phyloP scores from a whole-genome alignment of 805 yeast genomes.

The Pichia deserticola region DNA sequence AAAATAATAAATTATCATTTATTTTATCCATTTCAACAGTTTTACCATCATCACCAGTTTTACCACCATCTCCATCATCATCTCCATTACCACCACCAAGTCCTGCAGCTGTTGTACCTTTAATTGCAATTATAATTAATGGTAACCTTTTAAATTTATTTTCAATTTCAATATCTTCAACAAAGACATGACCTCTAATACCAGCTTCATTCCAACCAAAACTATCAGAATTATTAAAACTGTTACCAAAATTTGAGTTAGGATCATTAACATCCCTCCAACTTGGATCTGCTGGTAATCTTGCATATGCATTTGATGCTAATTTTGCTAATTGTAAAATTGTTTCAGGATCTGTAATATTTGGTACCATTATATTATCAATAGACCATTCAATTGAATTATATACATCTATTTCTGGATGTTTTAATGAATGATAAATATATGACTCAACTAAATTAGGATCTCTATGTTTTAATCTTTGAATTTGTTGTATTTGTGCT shows the following conservation, averaged over 20 bases:
- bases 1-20: slow-evolving; percentile 83
- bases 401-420: slow-evolving; percentile 27
- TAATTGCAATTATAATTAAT: slow-evolving; percentile 65
- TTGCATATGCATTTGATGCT: slow-evolving; percentile 88
- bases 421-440: slow-evolving; percentile 44
- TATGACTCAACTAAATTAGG: slow-evolving; percentile 66
- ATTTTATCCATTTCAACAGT: slow-evolving; percentile 75
- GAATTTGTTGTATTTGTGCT: slow-evolving; percentile 11
- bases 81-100: slow-evolving; percentile 41
- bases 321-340: slow-evolving; percentile 70
- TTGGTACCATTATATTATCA: slow-evolving; percentile 54
- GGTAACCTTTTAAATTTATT: slow-evolving; percentile 30
- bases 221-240: slow-evolving; percentile 46
- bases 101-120: slow-evolving; percentile 88
- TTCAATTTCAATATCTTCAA: slow-evolving; percentile 28
- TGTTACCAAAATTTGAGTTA: slow-evolving; percentile 3
- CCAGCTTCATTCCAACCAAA: slow-evolving; percentile 89
- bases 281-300: slow-evolving; percentile 66
- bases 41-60: slow-evolving; percentile 41
- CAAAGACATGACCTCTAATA: slow-evolving; percentile 85
- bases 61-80: slow-evolving; percentile 29
- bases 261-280: slow-evolving; percentile 58
- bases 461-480: slow-evolving; percentile 37
- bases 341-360: slow-evolving; percentile 67
- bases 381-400: slow-evolving; percentile 59